Percentiles rank a stretch among this genome's conserved stretches.
phyloP scores from a whole-genome alignment of 371 early-diverging fungal species.

The Mucor saturninus region DNA sequence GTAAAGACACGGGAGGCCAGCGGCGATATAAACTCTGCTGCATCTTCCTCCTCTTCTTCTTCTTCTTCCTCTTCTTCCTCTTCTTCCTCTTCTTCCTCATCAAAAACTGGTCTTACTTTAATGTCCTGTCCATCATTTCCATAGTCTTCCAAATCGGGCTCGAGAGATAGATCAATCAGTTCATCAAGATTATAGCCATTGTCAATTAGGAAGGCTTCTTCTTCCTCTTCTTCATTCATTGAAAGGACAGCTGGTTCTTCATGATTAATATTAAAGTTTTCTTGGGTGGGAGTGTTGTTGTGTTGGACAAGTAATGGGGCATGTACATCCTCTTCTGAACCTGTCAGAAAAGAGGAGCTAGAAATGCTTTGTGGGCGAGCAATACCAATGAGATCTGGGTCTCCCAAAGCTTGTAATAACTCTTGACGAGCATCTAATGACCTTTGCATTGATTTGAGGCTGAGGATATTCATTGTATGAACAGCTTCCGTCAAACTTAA shows the following conservation, averaged over 20 bases:
- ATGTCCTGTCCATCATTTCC: background rate
- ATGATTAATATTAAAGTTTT: background rate
- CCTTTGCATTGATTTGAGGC: constrained; percentile 43
- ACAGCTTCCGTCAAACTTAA: constrained; percentile 36
- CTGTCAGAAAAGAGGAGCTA: constrained; percentile 15
- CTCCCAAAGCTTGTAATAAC: constrained; percentile 31
- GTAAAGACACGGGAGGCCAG: background rate
- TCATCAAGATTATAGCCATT: constrained; percentile 2
- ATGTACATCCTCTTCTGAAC: constrained; percentile 21
- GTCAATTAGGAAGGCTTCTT: background rate
- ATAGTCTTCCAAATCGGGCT: background rate
- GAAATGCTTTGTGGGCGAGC: constrained; percentile 1
- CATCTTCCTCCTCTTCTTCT: constrained; percentile 6
- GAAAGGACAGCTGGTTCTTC: constrained; percentile 11
- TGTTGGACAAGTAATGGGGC: constrained; percentile 27
- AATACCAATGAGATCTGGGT: constrained; percentile 28
- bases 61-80: background rate
- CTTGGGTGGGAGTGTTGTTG: background rate
- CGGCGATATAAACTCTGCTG: background rate
- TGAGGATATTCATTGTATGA: constrained; percentile 44
- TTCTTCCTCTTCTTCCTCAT: background rate
- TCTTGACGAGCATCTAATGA: constrained; percentile 43
- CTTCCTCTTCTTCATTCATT: background rate
- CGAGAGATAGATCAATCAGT: background rate
- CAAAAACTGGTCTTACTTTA: constrained; percentile 1